Evolutionary conservation across 2,329 filamentous ascomycete species (phyloP), one percentile per base, ranked within the genome.

Genomic region (Verticillium zaregamsianum): DNA sequence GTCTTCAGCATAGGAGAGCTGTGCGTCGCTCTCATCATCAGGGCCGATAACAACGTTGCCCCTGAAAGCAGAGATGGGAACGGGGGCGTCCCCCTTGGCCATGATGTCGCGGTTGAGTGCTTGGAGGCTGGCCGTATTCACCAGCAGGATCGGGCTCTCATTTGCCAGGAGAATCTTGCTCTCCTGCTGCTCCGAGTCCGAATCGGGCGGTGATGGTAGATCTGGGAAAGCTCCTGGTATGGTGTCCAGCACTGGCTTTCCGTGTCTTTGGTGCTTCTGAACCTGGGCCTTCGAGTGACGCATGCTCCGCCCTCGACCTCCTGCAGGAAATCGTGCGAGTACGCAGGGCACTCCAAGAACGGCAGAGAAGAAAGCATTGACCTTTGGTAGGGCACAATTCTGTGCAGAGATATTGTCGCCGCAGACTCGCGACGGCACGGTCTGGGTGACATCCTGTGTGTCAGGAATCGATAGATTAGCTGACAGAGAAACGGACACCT

Each of bases 81-180:
- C 87, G 0, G 84, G 80, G 64, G 83, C 86, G n/a, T 86, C 86
- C 23, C 84, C 84, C 20, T 40, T 58, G 4, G 76, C 74, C 59
- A 77, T 82, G 67, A 98, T 95, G 14, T 86, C 80, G 63, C 84
- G 78, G 70, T 98, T 98, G 8, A 98, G 77, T 2, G 83, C 83
- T 56, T 91, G 87, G 57, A 98, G 83, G 67, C 93, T 97, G 11
- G 90, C 87, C 60, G 86, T 84, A 23, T 91, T 92, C 61, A 98
- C 89, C 56, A 92, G 85, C 0, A 99, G 83, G 55, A 99, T 96
- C 0, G 95, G 94, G 59, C 92, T 96, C 74, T 98, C 95, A 72
- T 99, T 99, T 28, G 93, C 91, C 3, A 99, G 79, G 0, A 95
- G 78, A 37, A 98, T 93, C 3, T 87, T 82, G 73, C 60, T 73